Base-by-base conservation (phyloP, 176 grass and related monocot species). In the Oryza glumipatula region DNA sequence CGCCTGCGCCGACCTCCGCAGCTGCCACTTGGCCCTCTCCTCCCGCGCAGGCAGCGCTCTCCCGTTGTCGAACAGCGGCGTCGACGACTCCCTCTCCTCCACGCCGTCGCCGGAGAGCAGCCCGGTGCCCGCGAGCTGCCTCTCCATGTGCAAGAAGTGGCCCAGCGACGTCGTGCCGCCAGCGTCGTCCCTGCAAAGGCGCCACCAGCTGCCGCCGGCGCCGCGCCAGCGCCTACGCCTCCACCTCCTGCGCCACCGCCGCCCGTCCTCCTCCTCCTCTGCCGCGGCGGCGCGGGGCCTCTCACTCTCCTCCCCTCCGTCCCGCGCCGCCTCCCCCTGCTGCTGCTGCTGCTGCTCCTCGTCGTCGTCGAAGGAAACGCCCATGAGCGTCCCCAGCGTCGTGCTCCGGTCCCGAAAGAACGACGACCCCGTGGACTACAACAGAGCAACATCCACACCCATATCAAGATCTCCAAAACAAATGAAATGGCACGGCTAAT, bases 321-420 rank as follows among this genome's bases (percentile, higher is more conserved):
- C 73, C 74, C 1, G 52, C 6, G 28, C 79, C 48, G 43, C 69
- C 43, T 63, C 58, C 21, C 58, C n/a, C 58, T 23, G 58, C 58
- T 63, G 52, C 16, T 54, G 52, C 16, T 54, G 51, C 51, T 58
- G 28, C 58, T 63, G 28, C 28, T 74, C 83, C 75, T 82, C 84
- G 9, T 56, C 72, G 19, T 82, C 87, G 54, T 77, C 69, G 38
- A 97, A 70, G 68, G 86, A 84, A 61, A 98, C 96, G 65, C 96
- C 96, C 96, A 98, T 98, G 19, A 98, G 93, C 9, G 96, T 98
- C 23, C 96, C 96, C n/a, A 98, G 89, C 32, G 93, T 98, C 38
- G 96, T 98, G 85, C 96, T 95, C 64, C 91, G 83, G 85, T 98
- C 93, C 11, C 63, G 91, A 60, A 95, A 98, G 89, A 98, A 98